These are phyloP conservation scores for Dovyalis caffra DNA, from an alignment of 345 rosid species.

Conservation along the genomic window DNA sequence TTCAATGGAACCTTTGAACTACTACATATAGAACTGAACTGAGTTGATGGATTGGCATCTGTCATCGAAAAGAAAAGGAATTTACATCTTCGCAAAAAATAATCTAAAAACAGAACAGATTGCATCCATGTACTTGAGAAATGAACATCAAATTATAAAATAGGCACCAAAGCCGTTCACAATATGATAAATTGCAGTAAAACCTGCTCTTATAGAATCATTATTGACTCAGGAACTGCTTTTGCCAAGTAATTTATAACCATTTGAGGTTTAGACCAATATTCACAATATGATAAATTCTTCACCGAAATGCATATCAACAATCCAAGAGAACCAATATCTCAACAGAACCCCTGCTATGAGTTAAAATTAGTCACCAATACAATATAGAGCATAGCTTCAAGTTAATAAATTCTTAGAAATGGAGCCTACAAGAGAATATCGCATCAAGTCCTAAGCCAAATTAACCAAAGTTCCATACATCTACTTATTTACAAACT, in stretches of 20 bases:
- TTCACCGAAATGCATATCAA: not conserved
- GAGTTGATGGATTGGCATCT: conserved; percentile 44
- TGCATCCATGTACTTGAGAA: not conserved
- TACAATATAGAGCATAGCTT: too few species aligned
- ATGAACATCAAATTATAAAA: not conserved
- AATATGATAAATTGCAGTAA: too few species aligned
- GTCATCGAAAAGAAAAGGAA: conserved; percentile 18
- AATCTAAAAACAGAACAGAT: not conserved
- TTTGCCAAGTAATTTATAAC: not conserved
- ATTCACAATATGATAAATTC: not conserved
- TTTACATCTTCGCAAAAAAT: conserved; percentile 1
- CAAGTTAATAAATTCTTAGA: too few species aligned
- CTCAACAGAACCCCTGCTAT: not conserved
- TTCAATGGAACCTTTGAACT: conserved; percentile 61
- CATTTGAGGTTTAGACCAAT: not conserved
- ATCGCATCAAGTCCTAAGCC: not conserved
- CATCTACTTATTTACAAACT: not conserved
- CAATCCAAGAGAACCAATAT: not conserved
- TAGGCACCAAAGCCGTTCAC: not conserved
- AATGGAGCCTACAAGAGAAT: too few species aligned
- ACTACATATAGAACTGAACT: conserved; percentile 50
- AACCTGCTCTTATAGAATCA: too few species aligned
- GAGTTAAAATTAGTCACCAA: not conserved
- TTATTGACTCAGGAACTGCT: not conserved
- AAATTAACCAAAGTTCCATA: not conserved